Base-by-base conservation (phyloP, 352 stramenopile species). In the Phytophthora niederhauseri region DNA sequence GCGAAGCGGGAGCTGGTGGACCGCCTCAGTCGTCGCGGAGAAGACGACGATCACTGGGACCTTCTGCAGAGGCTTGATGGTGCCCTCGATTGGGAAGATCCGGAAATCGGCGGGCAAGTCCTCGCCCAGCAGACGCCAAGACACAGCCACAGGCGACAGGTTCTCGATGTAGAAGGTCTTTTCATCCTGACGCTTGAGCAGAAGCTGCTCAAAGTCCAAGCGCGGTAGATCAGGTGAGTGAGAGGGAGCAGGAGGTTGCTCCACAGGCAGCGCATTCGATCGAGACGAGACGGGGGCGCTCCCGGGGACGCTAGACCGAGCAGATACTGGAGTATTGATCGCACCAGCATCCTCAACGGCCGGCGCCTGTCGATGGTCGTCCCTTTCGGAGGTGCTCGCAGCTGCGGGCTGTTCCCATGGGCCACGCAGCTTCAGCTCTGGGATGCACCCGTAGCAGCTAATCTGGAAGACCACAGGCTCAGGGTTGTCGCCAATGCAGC, bases 191-290 rank as follows among this genome's bases (percentile, higher is more conserved):
- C 89, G 85, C 50, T 91, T 89, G 22, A 98, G 71, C n/a, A 99
- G 70, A 36, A 98, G 63, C 28, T 97, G 81, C 55, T 97, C 94
- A 46, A 99, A 99, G 64, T 98, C 90, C 19, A 98, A 68, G 0
- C 92, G 55, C 2, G 76, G 76, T 2, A 68, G 26, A 1, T 31
- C 31, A 11, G 66, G 55, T 7, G 34, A 55, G 56, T 63, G 26
- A 20, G 48, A 57, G 30, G 59, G 12, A 5, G 19, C 36, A n/a
- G 19, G 3, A 11, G 30, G 30, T 26, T 68, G 49, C 31, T 69
- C 61, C 15, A 50, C 14, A 11, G 28, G 46, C 2, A 41, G 54
- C 14, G 36, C 26, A 69, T 62, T 75, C 6, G 71, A 69, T 55
- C 71, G 56, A 72, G 66, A 66, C 4, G 66, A 61, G 24, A 51